Percentiles rank a stretch among this genome's conserved stretches.
Conservation (phyloP, 2,329 filamentous ascomycete genomes). For the Phialemonium atrogriseum region DNA sequence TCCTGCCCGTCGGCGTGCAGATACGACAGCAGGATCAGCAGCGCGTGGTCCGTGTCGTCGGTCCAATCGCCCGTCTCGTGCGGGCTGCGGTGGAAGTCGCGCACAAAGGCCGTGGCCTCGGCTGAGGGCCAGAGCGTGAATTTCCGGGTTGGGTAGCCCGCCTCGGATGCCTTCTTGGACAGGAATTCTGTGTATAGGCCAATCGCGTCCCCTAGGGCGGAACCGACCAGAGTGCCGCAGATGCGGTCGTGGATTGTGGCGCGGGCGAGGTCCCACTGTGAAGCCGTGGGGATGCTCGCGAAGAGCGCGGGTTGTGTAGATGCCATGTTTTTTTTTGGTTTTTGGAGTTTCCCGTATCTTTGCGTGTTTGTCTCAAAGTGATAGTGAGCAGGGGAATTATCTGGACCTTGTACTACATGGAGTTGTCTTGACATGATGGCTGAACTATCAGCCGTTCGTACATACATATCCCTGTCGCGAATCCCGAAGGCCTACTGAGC, state of each 20-base stretch:
- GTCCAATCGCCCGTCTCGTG: conserved; percentile 38
- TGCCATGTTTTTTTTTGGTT: no score
- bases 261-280: no score
- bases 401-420: no score
- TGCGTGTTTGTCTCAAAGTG: no score
- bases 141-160: conserved; percentile 25
- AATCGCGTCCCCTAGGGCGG: conserved; percentile 44
- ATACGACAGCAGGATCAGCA: conserved; percentile 39
- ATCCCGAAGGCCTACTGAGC: no score
- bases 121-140: conserved; percentile 30
- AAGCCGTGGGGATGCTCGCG: no score
- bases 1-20: conserved; percentile 30
- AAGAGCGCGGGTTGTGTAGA: no score
- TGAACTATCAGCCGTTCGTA: no score
- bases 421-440: no score
- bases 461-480: no score
- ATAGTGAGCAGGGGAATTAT: no score
- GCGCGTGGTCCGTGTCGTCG: conserved; percentile 46
- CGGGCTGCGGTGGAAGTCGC: conserved; percentile 35
- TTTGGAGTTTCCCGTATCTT: no score
- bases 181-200: conserved; percentile 47
- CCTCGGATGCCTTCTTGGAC: conserved; percentile 22
- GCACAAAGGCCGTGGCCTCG: conserved; percentile 29
- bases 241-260: conserved; percentile 25
- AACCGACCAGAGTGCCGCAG: conserved; percentile 37